A percentile compares a stretch with the other conserved stretches of the same genome.
phyloP scores from a whole-genome alignment of 2,329 filamentous ascomycete species.

The Pseudogymnoascus sp. region DNA sequence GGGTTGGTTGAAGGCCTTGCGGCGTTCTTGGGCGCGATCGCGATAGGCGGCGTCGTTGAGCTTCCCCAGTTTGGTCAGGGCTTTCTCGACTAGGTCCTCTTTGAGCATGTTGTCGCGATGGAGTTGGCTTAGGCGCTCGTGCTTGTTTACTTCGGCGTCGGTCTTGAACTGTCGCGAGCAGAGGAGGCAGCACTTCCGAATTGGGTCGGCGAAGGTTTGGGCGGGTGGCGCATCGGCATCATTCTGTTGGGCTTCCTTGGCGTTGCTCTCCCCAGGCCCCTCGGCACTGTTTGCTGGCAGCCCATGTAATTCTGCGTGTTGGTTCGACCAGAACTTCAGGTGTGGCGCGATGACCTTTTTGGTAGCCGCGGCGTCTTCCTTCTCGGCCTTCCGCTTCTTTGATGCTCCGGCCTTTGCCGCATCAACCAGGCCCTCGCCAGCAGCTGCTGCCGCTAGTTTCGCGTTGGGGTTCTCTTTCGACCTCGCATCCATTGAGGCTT shows the following conservation, averaged over 20 bases:
- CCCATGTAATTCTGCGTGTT: slow-evolving; percentile 58
- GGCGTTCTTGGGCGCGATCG: slow-evolving; percentile 60
- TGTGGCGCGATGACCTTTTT: slow-evolving; percentile 52
- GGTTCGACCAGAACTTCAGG: slow-evolving; percentile 63
- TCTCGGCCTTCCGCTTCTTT: slow-evolving; percentile 50
- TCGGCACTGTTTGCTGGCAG: slow-evolving; percentile 33
- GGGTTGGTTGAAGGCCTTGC: slow-evolving; percentile 52
- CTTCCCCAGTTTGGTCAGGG: slow-evolving; percentile 31
- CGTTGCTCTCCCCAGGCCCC: slow-evolving; percentile 22
- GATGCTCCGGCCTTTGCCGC: slow-evolving; percentile 29
- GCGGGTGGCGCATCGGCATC: slow-evolving; percentile 31
- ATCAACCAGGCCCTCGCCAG: slow-evolving; percentile 26
- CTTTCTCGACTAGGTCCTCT: slow-evolving; percentile 35
- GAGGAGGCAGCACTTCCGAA: slow-evolving; percentile 50
- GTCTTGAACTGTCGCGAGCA: slow-evolving; percentile 50
- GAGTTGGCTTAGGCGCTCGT: slow-evolving; percentile 49
- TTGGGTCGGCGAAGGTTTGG: slow-evolving; percentile 52
- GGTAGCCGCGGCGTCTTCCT: slow-evolving; percentile 27
- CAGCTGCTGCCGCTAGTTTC: slow-evolving; percentile 33
- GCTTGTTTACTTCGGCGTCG: slow-evolving; percentile 45
- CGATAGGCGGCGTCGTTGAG: slow-evolving; percentile 24
- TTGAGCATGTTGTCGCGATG: slow-evolving; percentile 48
- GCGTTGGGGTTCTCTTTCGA: slow-evolving; percentile 25
- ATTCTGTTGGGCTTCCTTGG: slow-evolving; percentile 15
- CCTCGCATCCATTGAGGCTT: slow-evolving; percentile 27